A percentile compares a stretch with the other conserved stretches of the same genome.
These are phyloP conservation scores for Paecilomyces sp. DNA, from an alignment of 2,329 filamentous ascomycete species.

Conservation along the genomic window DNA sequence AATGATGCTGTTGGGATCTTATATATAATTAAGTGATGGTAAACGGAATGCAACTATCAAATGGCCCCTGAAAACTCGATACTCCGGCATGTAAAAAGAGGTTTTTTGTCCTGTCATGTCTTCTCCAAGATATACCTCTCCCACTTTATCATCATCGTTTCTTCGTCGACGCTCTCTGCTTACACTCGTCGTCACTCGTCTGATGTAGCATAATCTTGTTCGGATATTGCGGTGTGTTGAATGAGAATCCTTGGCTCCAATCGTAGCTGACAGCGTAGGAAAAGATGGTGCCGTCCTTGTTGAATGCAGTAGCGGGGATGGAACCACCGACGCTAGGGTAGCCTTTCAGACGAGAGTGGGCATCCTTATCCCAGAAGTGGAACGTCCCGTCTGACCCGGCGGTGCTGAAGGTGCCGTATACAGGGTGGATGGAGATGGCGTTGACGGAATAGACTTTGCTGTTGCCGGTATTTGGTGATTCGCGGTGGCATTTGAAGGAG, in stretches of 20 bases:
- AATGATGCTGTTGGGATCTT: no score
- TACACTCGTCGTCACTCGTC: conserved; percentile 52
- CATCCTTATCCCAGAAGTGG: conserved; percentile 63
- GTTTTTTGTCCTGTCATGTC: neutral
- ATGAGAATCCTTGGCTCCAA: conserved; percentile 85
- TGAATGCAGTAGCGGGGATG: conserved; percentile 80
- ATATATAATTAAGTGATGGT: no score
- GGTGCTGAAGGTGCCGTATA: conserved; percentile 88
- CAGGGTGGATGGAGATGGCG: conserved; percentile 87
- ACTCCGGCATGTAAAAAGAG: neutral
- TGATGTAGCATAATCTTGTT: conserved; percentile 74
- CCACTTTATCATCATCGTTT: neutral
- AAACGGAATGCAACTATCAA: no score
- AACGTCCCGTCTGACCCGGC: conserved; percentile 88
- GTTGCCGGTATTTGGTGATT: conserved; percentile 50
- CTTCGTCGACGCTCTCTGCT: conserved; percentile 21
- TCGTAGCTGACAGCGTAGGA: conserved; percentile 84
- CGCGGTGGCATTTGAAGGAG: conserved; percentile 87
- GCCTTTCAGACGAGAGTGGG: conserved; percentile 74
- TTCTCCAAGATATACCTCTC: neutral
- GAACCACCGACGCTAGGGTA: conserved; percentile 71
- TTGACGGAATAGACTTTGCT: conserved; percentile 84
- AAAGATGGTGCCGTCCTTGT: conserved; percentile 68
- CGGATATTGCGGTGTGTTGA: conserved; percentile 59
- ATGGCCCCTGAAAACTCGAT: no score